phyloP scores from a whole-genome alignment of 2,329 filamentous ascomycete genomes.

The Paracorniculantispora psalliotae region DNA sequence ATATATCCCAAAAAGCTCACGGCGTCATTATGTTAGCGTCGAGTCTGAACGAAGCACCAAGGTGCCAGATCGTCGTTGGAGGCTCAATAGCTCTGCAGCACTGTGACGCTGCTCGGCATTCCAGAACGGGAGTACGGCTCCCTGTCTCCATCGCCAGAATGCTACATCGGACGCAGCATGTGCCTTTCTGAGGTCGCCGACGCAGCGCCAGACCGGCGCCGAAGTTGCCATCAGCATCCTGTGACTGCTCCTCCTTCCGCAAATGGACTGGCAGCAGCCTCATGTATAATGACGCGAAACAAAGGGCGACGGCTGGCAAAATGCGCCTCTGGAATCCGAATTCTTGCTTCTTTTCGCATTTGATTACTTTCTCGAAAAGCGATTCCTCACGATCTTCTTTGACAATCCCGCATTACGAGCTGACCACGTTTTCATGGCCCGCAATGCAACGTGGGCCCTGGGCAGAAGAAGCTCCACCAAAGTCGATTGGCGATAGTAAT shows the following conservation, averaged over 20 bases:
- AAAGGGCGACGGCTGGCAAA: no score
- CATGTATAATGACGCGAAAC: no score
- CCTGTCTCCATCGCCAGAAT: background rate
- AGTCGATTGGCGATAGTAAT: background rate
- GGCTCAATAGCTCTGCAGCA: background rate
- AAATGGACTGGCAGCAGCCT: background rate
- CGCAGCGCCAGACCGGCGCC: background rate
- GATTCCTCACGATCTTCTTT: background rate
- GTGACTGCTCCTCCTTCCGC: background rate
- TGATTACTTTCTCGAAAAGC: background rate
- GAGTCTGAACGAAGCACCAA: background rate
- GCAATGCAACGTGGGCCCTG: background rate
- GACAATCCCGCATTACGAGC: background rate
- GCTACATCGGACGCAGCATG: background rate
- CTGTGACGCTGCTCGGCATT: background rate
- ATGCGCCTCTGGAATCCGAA: no score
- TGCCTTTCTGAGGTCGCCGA: background rate
- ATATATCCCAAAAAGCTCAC: background rate
- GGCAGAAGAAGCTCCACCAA: background rate
- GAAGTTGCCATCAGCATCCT: background rate
- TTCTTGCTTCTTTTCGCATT: no score
- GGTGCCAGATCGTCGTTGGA: background rate
- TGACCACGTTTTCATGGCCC: conserved; percentile 1
- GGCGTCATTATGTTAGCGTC: background rate
- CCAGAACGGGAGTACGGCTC: background rate